Percentiles rank a stretch among this genome's conserved stretches.
Evolutionary conservation across 2,329 filamentous ascomycete genomes (phyloP).

Genomic region (Phialocephala sp.): DNA sequence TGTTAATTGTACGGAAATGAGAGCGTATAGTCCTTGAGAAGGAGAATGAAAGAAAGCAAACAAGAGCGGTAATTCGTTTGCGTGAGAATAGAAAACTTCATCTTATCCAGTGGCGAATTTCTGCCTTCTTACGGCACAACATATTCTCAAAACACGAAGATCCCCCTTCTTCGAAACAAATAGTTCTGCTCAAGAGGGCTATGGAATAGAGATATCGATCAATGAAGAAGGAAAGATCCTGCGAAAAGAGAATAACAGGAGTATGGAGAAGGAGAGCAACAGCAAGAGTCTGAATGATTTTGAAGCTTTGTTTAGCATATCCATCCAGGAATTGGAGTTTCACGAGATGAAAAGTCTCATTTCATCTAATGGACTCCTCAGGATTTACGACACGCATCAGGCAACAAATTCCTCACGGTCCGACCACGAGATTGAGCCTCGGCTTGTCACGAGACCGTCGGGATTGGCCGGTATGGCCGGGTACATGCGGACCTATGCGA

Average conservation of each 20-base stretch:
- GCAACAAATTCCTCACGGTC: background rate
- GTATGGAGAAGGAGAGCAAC: no score
- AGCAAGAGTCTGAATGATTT: background rate
- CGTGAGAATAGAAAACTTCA: background rate
- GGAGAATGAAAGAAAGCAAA: background rate
- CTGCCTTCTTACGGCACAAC: no score
- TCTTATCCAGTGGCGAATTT: no score
- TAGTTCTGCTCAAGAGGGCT: no score
- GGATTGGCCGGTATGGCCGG: background rate
- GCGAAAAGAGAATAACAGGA: no score
- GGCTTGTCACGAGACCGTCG: background rate
- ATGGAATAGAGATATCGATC: no score
- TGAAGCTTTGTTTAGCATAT: background rate
- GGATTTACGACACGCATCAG: background rate
- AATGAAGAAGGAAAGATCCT: no score
- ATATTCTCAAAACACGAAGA: background rate
- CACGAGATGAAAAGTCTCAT: background rate
- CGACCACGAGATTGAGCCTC: constrained; percentile 8
- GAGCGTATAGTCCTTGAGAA: constrained; percentile 33
- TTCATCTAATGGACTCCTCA: background rate
- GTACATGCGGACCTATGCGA: background rate
- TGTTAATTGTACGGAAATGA: constrained; percentile 38
- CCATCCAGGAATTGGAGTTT: background rate
- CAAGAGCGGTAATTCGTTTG: background rate
- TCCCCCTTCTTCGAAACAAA: no score